Base-by-base conservation (phyloP, 2,329 filamentous ascomycete species). In the Pseudogymnoascus sp. region DNA sequence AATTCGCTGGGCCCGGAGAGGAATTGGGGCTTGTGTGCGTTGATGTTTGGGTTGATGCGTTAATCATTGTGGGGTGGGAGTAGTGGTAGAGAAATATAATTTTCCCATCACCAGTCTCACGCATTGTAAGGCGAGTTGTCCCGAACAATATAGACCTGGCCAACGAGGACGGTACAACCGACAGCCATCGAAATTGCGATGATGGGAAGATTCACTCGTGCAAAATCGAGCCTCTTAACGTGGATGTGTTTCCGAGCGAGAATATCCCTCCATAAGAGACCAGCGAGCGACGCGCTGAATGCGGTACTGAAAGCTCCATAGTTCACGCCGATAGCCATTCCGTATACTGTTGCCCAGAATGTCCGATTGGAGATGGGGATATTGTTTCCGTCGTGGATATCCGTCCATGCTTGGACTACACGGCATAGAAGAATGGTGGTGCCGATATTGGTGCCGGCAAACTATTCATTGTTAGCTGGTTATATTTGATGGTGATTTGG, bases 381-480 rank as follows among this genome's bases (percentile, higher is more conserved):
- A 0, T 74, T 74, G 40, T 78, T 80, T 0, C 67, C 64, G 0
- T 70, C 63, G 67, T 87, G 84, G 42, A 91, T 88, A 1, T 76
- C 69, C 66, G 83, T 77, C 88, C 88, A 91, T 0, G 83, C 77
- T 71, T 91, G 88, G 10, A 91, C 83, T 5, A 90, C 81, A 2
- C 88, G 85, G 7, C 83, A 89, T 1, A 91, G 78, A 0, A 91
- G 81, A 69, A 91, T 91, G 0, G 88, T 87, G 0, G 88, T 89
- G 36, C 88, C 88, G 62, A 91, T 91, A 67, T 91, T 91, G 1
- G 88, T 91, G 16, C 88, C 88, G 0, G 88, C 86, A 68, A 90
- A 91, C 86, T 90, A 66, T 26, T 23, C 6, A 51, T 42, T 21
- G 8, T 72, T 64, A 71, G 64, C 54, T 63, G 29, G 59, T n/a